Conservation (phyloP, 306 rosid species). For the Cucumis melo region DNA sequence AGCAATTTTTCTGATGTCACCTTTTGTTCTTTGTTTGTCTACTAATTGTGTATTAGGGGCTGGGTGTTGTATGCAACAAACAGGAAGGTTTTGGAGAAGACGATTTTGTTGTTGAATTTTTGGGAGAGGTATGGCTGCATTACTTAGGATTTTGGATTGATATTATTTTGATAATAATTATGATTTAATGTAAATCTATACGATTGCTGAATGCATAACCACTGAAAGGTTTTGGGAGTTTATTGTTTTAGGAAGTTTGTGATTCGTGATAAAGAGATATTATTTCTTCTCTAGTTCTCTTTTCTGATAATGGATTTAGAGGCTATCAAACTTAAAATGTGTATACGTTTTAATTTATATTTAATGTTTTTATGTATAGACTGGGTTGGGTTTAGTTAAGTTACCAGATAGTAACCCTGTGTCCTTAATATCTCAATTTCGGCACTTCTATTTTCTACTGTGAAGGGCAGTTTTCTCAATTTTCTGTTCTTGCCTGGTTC, state of each 20-base stretch:
- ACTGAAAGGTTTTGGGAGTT: neutral
- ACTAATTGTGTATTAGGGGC: slow-evolving; percentile 54
- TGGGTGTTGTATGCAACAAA: slow-evolving; percentile 92
- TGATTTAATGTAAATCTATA: neutral
- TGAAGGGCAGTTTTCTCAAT: neutral
- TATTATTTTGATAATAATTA: neutral
- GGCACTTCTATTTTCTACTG: neutral
- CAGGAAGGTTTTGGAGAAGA: slow-evolving; percentile 72
- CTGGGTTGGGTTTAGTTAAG: neutral
- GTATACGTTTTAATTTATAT: neutral
- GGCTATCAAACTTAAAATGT: neutral
- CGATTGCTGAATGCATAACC: neutral
- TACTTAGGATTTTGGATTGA: neutral
- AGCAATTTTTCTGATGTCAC: slow-evolving; percentile 5
- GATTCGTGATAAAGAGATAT: neutral
- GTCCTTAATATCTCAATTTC: neutral
- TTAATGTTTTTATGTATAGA: neutral
- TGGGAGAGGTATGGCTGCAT: slow-evolving; percentile 78
- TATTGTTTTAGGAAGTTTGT: neutral
- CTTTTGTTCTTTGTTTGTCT: slow-evolving; percentile 12
- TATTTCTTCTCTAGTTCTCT: neutral
- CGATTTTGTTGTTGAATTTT: slow-evolving; percentile 92
- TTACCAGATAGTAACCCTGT: neutral
- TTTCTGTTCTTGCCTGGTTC: neutral
- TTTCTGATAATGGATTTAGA: neutral